Evolutionary conservation across 2,329 filamentous ascomycete species (phyloP).

Genomic region (Cyphellophora attinorum): DNA sequence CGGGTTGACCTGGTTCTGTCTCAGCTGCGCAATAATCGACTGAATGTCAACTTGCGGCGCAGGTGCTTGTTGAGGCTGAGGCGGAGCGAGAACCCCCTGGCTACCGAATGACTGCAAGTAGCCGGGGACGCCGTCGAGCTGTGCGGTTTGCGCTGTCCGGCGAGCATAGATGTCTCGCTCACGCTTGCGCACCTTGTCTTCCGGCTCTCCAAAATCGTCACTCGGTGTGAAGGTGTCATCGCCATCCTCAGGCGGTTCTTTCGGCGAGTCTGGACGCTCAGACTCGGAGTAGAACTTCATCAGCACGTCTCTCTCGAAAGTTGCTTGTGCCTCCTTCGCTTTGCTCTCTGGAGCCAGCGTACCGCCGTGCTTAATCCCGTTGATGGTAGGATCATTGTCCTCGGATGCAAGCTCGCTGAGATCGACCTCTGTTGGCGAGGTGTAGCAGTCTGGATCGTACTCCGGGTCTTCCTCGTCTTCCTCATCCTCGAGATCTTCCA

Average conservation of each 20-base stretch:
- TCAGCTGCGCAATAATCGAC: constrained; percentile 6
- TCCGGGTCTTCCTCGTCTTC: constrained; percentile 44
- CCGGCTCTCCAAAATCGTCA: constrained; percentile 32
- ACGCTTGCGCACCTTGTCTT: constrained; percentile 29
- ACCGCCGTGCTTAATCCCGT: constrained; percentile 35
- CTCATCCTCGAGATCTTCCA: constrained; percentile 50
- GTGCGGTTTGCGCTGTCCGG: constrained; percentile 23
- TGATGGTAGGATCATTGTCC: constrained; percentile 18
- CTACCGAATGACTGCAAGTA: not conserved
- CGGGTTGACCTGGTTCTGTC: constrained; percentile 9
- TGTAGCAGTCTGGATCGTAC: constrained; percentile 30
- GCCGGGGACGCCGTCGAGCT: not conserved
- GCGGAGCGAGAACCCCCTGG: constrained; percentile 11
- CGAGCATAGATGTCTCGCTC: constrained; percentile 30
- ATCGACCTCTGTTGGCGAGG: constrained; percentile 26
- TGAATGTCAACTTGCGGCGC: constrained; percentile 25
- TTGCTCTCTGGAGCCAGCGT: constrained; percentile 27
- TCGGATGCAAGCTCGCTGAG: constrained; percentile 27
- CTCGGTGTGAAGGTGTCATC: constrained; percentile 27
- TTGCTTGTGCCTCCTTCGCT: constrained; percentile 34
- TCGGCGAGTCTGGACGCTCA: constrained; percentile 37
- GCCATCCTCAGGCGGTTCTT: constrained; percentile 32
- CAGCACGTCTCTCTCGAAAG: constrained; percentile 36
- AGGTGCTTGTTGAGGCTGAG: not conserved
- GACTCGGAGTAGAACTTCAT: constrained; percentile 38